Evolutionary conservation across 2,329 filamentous ascomycete species (phyloP).

Genomic region (Rutstroemia sydowiana): DNA sequence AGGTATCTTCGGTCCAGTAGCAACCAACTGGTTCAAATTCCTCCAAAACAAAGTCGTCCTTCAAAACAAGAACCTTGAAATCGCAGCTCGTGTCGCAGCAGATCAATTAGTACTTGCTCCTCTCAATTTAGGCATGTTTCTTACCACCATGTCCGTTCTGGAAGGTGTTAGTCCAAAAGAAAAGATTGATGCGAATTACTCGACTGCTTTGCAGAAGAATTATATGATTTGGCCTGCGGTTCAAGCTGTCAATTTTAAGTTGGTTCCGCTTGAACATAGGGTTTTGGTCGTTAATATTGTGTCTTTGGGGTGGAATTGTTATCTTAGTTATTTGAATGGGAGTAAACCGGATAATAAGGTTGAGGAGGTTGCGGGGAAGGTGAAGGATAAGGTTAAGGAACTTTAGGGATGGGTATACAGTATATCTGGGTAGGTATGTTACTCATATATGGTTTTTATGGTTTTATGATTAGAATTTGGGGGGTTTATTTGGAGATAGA

Average conservation of each 20-base stretch:
- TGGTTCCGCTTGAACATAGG: slow-evolving; percentile 60
- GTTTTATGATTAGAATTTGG: too few relatives aligned
- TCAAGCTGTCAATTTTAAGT: slow-evolving; percentile 62
- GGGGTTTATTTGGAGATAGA: too few relatives aligned
- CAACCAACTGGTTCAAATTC: slow-evolving; percentile 63
- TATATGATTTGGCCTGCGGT: slow-evolving; percentile 64
- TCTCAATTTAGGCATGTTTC: slow-evolving; percentile 56
- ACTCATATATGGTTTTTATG: too few relatives aligned
- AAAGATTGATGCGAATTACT: slow-evolving; percentile 54
- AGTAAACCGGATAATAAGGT: slow-evolving; percentile 2
- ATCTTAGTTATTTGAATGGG: slow-evolving; percentile 32
- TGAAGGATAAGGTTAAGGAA: slow-evolving; percentile 7
- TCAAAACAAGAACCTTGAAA: slow-evolving; percentile 48
- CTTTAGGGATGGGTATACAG: slow-evolving; percentile 1
- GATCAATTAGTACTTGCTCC: slow-evolving; percentile 64
- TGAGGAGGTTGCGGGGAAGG: slow-evolving; percentile 1
- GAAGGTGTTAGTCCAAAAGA: slow-evolving; percentile 52
- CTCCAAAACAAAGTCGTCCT: slow-evolving; percentile 55
- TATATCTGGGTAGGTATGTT: too few relatives aligned
- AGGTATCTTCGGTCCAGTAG: slow-evolving; percentile 64
- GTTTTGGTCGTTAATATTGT: slow-evolving; percentile 67
- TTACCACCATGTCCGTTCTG: slow-evolving; percentile 60
- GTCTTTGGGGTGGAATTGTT: slow-evolving; percentile 47
- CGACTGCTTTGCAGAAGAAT: slow-evolving; percentile 57
- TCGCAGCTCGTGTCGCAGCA: slow-evolving; percentile 52